Conservation (phyloP, 2,329 filamentous ascomycete genomes). For the Fusarium pseudoanthophilum region DNA sequence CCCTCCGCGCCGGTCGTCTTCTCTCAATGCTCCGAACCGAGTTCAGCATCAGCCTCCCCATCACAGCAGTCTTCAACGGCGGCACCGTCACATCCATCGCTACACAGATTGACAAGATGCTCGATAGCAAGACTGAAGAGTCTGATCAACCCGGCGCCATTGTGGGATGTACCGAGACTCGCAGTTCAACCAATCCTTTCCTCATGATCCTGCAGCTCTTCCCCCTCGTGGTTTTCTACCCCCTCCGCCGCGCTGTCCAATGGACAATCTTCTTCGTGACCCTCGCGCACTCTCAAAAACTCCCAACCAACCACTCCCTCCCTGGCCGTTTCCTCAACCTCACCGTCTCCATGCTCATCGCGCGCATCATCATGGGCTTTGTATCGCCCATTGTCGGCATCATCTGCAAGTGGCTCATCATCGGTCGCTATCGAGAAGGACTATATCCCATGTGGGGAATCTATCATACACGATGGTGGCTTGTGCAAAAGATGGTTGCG, state of each 20-base stretch:
- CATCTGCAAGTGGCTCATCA: slow-evolving; percentile 3
- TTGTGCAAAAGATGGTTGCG: slow-evolving; percentile 10
- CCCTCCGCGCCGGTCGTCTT: background rate
- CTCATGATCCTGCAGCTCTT: background rate
- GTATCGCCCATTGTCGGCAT: background rate
- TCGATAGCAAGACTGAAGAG: background rate
- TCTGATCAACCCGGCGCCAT: rapidly evolving
- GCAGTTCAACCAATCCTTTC: slow-evolving; percentile 1
- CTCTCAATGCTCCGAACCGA: background rate
- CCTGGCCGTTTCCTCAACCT: slow-evolving; percentile 1
- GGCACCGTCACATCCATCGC: background rate
- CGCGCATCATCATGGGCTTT: background rate
- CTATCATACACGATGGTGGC: slow-evolving; percentile 18
- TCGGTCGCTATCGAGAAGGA: background rate
- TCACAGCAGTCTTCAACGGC: slow-evolving; percentile 3
- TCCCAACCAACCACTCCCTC: slow-evolving; percentile 1
- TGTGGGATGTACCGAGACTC: background rate
- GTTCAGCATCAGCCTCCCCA: background rate
- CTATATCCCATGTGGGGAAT: slow-evolving; percentile 12
- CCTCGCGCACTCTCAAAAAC: slow-evolving; percentile 3
- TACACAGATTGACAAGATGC: background rate
- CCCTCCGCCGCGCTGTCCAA: background rate
- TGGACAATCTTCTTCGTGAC: slow-evolving; percentile 17
- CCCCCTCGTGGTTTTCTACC: background rate
- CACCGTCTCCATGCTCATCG: background rate